These are phyloP conservation scores for Suillus brevipes DNA, from an alignment of 768 basidiomycete species.

Conservation along the genomic window DNA sequence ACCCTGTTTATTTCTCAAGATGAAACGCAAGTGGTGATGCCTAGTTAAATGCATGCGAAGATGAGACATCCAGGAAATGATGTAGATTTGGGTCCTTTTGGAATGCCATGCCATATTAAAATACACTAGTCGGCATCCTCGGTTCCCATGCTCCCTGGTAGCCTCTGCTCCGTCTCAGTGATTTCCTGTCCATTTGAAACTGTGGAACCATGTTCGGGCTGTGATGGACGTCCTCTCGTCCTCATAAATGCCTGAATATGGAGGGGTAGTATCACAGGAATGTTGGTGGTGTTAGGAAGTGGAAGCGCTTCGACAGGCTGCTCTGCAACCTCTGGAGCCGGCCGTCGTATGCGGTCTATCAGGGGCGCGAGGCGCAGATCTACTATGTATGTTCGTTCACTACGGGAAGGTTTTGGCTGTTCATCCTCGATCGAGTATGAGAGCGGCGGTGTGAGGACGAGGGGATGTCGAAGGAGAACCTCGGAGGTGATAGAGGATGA, in stretches of 20 bases:
- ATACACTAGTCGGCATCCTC: slow-evolving; percentile 21
- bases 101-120: slow-evolving; percentile 21
- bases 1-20: slow-evolving; percentile 31
- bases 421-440: slow-evolving; percentile 27
- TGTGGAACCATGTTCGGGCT: slow-evolving; percentile 22
- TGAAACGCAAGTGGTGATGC: slow-evolving; percentile 57
- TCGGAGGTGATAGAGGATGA: slow-evolving; percentile 44
- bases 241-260: slow-evolving; percentile 54
- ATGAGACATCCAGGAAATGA: slow-evolving; percentile 23
- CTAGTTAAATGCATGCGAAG: not conserved
- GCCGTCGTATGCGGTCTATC: slow-evolving; percentile 55
- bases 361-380: slow-evolving; percentile 61
- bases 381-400: slow-evolving; percentile 50
- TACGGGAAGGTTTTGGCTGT: slow-evolving; percentile 24
- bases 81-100: slow-evolving; percentile 13
- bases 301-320: slow-evolving; percentile 44
- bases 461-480: slow-evolving; percentile 34
- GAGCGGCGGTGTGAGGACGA: slow-evolving; percentile 17
- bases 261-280: slow-evolving; percentile 47
- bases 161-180: slow-evolving; percentile 31
- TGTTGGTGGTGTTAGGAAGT: slow-evolving; percentile 60
- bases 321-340: slow-evolving; percentile 40
- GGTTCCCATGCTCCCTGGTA: slow-evolving; percentile 32
- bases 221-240: slow-evolving; percentile 40
- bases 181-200: slow-evolving; percentile 31